These are phyloP conservation scores for Fraxinus anomala DNA, from an alignment of 257 asterid species.

Conservation along the genomic window DNA sequence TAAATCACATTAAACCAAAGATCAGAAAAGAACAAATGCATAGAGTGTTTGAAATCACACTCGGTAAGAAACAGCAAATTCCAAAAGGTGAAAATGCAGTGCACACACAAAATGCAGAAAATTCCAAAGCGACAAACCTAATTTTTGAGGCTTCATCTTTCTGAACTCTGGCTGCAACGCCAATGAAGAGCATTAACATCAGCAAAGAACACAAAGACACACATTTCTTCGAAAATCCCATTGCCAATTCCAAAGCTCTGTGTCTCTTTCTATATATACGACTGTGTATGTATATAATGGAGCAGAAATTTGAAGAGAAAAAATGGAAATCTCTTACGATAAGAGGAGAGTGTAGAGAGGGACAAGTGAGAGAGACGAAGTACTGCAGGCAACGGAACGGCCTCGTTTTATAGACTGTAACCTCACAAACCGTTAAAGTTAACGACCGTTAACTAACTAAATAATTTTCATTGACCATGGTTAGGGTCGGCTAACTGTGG, in stretches of 20 bases:
- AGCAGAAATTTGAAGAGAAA: conserved; percentile 22
- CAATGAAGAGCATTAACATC: conserved; percentile 45
- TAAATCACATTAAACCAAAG: neutral
- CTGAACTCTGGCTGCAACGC: conserved; percentile 40
- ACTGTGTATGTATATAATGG: conserved; percentile 23
- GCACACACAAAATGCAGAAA: conserved; percentile 18
- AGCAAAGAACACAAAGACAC: conserved; percentile 43
- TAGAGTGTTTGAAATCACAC: neutral
- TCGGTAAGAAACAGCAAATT: neutral
- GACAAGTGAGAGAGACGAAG: conserved; percentile 30
- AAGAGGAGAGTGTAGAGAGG: conserved; percentile 32
- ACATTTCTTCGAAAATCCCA: conserved; percentile 43
- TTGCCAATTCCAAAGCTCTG: conserved; percentile 25
- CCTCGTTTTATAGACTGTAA: conserved; percentile 53
- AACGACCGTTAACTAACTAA: conserved; percentile 57
- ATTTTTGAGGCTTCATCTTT: conserved; percentile 30
- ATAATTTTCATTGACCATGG: conserved; percentile 20
- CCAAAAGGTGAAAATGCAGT: neutral
- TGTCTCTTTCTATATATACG: neutral
- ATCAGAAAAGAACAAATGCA: neutral
- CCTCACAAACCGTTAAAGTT: conserved; percentile 35
- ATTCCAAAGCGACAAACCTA: conserved; percentile 36
- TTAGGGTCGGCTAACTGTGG: conserved; percentile 16
- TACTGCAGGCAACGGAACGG: conserved; percentile 60
- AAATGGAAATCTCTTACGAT: conserved; percentile 1